phyloP scores from a whole-genome alignment of 2,329 filamentous ascomycete species.

The Tricladium varicosporioides region DNA sequence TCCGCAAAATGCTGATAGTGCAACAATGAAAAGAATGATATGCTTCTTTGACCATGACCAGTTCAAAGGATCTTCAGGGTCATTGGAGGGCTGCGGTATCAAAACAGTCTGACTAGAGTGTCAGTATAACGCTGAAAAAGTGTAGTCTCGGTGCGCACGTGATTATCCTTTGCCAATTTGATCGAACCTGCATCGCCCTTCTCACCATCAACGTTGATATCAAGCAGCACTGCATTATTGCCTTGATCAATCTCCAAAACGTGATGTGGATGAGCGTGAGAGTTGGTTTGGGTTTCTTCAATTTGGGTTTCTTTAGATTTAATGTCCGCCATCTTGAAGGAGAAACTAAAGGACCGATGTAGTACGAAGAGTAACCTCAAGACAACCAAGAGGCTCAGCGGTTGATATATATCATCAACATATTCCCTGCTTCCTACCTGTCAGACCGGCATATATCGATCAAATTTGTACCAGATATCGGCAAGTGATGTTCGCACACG shows the following conservation, averaged over 20 bases:
- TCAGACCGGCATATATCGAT: too few species aligned
- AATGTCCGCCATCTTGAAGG: neutral
- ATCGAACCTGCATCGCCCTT: neutral
- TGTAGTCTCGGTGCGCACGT: neutral
- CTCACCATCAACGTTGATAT: neutral
- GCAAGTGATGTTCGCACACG: too few species aligned
- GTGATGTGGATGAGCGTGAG: neutral
- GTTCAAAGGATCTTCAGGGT: conserved; percentile 47
- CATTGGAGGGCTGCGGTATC: conserved; percentile 43
- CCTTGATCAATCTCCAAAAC: neutral
- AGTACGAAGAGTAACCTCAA: neutral
- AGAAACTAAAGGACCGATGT: neutral
- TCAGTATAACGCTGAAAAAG: neutral
- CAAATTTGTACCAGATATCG: too few species aligned
- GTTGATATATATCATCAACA: too few species aligned
- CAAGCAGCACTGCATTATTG: neutral
- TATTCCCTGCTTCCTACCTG: too few species aligned
- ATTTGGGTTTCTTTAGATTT: neutral
- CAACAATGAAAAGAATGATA: conserved; percentile 39
- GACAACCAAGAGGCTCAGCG: neutral
- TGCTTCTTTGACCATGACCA: conserved; percentile 40
- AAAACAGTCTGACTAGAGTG: neutral
- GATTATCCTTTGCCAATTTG: neutral
- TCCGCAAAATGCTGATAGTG: conserved; percentile 37
- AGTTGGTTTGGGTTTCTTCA: neutral